These are phyloP conservation scores for Debaryomyces maramus DNA, from an alignment of 805 yeast genomes.

Conservation along the genomic window DNA sequence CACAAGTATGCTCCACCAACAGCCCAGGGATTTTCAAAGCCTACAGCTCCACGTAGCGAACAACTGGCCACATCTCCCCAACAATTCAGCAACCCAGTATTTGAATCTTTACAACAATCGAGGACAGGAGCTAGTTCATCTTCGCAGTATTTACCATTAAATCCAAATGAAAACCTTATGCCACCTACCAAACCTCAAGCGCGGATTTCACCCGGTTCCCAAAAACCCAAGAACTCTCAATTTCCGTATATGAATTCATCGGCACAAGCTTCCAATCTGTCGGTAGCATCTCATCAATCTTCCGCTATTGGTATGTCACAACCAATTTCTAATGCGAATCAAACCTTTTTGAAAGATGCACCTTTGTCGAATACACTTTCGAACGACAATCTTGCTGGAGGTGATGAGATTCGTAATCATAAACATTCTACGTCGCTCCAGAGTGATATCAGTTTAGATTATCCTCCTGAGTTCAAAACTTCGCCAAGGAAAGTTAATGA, in stretches of 20 bases:
- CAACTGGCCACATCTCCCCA: neutral
- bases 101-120: neutral
- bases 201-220: neutral
- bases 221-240: neutral
- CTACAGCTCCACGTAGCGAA: neutral
- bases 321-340: neutral
- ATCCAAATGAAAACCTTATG: neutral
- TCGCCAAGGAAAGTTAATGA: conserved; percentile 7
- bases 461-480: conserved; percentile 27
- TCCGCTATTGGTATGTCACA: neutral
- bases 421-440: conserved; percentile 30
- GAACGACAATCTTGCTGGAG: conserved; percentile 17
- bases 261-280: conserved; percentile 7
- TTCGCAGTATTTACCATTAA: neutral
- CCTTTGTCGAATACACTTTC: conserved; percentile 23
- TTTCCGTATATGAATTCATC: conserved; percentile 3
- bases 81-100: neutral
- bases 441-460: conserved; percentile 33
- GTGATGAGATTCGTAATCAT: conserved; percentile 14
- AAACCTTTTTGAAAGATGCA: conserved; percentile 14
- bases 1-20: conserved; percentile 1
- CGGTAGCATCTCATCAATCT: conserved; percentile 3
- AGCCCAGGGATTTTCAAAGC: neutral
- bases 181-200: neutral
- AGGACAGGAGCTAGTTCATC: neutral